phyloP scores from a whole-genome alignment of 2,329 filamentous ascomycete species.

The Fusarium decemcellulare region DNA sequence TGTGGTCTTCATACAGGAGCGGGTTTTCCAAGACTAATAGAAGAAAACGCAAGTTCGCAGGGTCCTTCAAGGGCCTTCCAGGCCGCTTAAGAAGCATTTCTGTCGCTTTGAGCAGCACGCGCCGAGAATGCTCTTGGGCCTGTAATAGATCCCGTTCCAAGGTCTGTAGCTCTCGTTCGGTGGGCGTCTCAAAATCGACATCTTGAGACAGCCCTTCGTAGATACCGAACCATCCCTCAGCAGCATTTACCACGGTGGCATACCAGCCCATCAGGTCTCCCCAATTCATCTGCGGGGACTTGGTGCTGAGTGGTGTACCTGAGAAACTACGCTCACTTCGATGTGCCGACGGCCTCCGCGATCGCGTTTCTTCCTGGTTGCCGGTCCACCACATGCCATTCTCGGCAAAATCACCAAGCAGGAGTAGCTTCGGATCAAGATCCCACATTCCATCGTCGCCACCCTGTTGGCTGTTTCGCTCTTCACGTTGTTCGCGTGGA shows the following conservation, averaged over 20 bases:
- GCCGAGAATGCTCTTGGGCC: constrained; percentile 78
- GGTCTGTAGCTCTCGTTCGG: constrained; percentile 56
- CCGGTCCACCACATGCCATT: constrained; percentile 89
- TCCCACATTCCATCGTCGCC: constrained; percentile 56
- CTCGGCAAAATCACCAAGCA: constrained; percentile 83
- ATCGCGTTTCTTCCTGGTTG: constrained; percentile 58
- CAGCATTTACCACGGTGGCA: constrained; percentile 75
- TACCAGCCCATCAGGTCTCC: constrained; percentile 81
- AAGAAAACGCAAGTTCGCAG: constrained; percentile 82
- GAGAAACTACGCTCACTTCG: constrained; percentile 35
- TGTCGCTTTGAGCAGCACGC: constrained; percentile 80
- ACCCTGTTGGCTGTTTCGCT: constrained; percentile 30
- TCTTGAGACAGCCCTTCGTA: constrained; percentile 65
- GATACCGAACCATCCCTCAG: constrained; percentile 73
- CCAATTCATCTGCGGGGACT: constrained; percentile 83
- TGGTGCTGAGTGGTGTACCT: constrained; percentile 35
- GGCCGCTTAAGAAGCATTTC: constrained; percentile 87
- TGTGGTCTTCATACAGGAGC: constrained; percentile 69
- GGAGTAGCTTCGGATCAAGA: constrained; percentile 80
- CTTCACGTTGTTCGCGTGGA: constrained; percentile 32
- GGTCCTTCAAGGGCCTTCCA: constrained; percentile 75
- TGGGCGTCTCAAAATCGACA: constrained; percentile 48
- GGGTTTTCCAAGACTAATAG: constrained; percentile 86
- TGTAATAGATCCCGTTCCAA: constrained; percentile 64
- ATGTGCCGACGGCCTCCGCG: constrained; percentile 33